Conservation (phyloP, 2,329 filamentous ascomycete genomes). For the Aspergillus clavatus region DNA sequence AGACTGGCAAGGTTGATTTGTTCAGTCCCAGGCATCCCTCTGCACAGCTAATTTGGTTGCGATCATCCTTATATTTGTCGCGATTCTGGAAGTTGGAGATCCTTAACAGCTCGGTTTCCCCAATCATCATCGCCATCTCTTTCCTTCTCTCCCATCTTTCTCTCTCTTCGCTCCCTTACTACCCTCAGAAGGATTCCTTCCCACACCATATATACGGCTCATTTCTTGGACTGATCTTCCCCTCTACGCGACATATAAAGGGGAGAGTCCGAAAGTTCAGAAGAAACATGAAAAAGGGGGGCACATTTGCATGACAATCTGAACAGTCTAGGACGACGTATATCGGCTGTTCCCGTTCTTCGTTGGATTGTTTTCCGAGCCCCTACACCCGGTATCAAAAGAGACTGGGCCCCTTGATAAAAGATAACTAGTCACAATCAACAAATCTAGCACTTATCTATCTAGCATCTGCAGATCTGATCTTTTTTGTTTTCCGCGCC, state of each 20-base stretch:
- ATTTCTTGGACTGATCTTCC: background rate
- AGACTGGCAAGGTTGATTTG: too few species aligned
- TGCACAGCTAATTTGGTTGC: too few species aligned
- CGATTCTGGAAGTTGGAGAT: too few species aligned
- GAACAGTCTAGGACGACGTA: background rate
- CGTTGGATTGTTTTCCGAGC: conserved; percentile 4
- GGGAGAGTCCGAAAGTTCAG: background rate
- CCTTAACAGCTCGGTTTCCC: too few species aligned
- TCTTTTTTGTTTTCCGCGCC: conserved; percentile 3
- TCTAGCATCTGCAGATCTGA: conserved; percentile 10
- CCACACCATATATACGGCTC: too few species aligned
- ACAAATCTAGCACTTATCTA: too few species aligned
- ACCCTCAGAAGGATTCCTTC: too few species aligned
- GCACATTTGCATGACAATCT: background rate
- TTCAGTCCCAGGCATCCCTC: too few species aligned
- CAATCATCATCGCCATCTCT: too few species aligned
- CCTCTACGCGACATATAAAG: background rate
- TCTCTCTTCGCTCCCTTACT: too few species aligned
- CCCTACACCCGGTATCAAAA: conserved; percentile 1
- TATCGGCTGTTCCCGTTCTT: conserved; percentile 2
- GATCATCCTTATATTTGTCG: too few species aligned
- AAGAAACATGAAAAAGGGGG: background rate
- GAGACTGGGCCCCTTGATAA: conserved; percentile 2
- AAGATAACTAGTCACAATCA: conserved; percentile 6
- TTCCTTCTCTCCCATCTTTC: too few species aligned